Conservation (phyloP, 495 filamentous ascomycete genomes). For the Neurospora sp. region DNA sequence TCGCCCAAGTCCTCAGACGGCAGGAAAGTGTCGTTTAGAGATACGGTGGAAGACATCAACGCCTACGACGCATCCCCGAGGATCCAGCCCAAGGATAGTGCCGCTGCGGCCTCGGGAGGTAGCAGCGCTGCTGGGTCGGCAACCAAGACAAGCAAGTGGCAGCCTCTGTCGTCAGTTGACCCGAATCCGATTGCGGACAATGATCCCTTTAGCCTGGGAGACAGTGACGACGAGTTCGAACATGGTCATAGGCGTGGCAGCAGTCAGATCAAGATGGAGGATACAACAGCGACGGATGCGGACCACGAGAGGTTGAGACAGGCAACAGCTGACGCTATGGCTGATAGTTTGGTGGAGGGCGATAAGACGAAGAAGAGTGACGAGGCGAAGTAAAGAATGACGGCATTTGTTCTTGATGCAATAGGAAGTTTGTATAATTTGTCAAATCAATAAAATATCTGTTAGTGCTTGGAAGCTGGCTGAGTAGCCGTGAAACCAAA, state of each 20-base stretch:
- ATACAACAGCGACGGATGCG: conserved; percentile 23
- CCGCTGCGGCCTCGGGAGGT: conserved; percentile 9
- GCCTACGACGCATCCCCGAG: conserved; percentile 55
- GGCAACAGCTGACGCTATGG: conserved; percentile 57
- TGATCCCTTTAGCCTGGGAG: conserved; percentile 92
- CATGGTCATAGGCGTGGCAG: conserved; percentile 20
- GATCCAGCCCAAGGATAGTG: conserved; percentile 24
- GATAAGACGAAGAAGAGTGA: conserved; percentile 10
- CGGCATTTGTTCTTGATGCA: not conserved
- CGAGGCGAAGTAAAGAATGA: not conserved
- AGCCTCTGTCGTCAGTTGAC: conserved; percentile 79
- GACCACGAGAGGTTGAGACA: conserved; percentile 61
- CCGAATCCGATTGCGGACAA: conserved; percentile 82
- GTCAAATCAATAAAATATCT: not conserved
- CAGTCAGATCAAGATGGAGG: conserved; percentile 47
- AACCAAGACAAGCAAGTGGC: conserved; percentile 82
- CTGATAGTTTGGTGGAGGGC: conserved; percentile 35
- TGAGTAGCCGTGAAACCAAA: not conserved
- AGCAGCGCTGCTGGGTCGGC: conserved; percentile 17
- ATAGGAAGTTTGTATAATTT: not conserved
- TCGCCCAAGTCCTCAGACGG: conserved; percentile 49
- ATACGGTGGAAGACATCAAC: conserved; percentile 66
- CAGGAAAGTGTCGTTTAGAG: conserved; percentile 72
- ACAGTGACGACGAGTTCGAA: conserved; percentile 89
- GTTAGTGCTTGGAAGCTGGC: not conserved